Conservation (phyloP, 1,284 basidiomycete species). For the Kalmanozyma brasiliensis region DNA sequence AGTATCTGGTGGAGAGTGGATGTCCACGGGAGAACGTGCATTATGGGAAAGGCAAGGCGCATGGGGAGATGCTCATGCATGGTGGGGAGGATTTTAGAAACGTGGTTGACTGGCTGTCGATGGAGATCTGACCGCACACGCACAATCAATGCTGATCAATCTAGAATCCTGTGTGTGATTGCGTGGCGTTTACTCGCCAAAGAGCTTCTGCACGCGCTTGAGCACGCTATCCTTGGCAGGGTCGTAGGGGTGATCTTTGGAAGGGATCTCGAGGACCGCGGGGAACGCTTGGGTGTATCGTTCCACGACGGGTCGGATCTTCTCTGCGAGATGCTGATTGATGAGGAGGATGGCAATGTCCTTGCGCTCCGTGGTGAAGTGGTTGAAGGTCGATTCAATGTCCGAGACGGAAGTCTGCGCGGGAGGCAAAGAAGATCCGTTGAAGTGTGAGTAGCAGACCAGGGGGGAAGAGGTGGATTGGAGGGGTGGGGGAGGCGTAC, state of each 20-base stretch:
- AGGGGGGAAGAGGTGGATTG: background rate
- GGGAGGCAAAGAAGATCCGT: too few species aligned
- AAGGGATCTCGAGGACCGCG: constrained; percentile 94
- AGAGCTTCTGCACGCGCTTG: constrained; percentile 86
- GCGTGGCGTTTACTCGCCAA: constrained; percentile 10
- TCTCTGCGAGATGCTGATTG: constrained; percentile 74
- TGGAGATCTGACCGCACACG: constrained; percentile 11
- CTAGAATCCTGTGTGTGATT: too few species aligned
- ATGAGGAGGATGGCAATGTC: constrained; percentile 67
- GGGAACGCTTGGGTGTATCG: constrained; percentile 96
- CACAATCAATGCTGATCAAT: background rate
- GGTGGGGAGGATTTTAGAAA: constrained; percentile 31
- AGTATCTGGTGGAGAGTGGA: constrained; percentile 54
- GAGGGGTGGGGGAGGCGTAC: constrained; percentile 16
- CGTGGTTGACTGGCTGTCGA: constrained; percentile 43
- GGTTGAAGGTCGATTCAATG: constrained; percentile 62
- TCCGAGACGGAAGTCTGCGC: constrained; percentile 56
- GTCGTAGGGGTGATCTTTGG: constrained; percentile 78
- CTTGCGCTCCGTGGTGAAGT: constrained; percentile 59
- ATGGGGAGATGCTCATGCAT: constrained; percentile 59
- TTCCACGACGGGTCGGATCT: constrained; percentile 94
- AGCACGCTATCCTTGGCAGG: constrained; percentile 96
- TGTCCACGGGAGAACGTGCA: constrained; percentile 37
- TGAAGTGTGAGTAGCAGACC: background rate
- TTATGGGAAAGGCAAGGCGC: constrained; percentile 34